Evolutionary conservation across 2,329 filamentous ascomycete species (phyloP).

Genomic region (Hirsutella thompsonii): DNA sequence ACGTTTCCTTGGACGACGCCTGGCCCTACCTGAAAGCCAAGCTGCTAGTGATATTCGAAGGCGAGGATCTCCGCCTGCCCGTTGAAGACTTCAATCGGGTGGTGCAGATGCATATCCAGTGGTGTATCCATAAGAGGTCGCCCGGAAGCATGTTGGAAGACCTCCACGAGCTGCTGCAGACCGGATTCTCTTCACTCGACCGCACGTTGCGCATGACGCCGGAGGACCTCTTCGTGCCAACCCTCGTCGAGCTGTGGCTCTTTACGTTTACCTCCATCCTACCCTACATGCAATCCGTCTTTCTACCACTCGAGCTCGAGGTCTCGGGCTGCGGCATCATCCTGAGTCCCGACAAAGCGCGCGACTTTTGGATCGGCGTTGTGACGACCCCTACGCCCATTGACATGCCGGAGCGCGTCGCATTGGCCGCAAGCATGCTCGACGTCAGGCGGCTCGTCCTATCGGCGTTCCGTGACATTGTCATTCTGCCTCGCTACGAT

Average conservation of each 20-base stretch:
- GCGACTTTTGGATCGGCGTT: conserved; percentile 80
- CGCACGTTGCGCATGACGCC: conserved; percentile 66
- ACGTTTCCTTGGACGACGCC: conserved; percentile 64
- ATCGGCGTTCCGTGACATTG: conserved; percentile 73
- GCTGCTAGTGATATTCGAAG: conserved; percentile 66
- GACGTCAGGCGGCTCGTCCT: conserved; percentile 85
- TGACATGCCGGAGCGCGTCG: conserved; percentile 27
- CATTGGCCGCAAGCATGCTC: conserved; percentile 41
- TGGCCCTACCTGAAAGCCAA: conserved; percentile 72
- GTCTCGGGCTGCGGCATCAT: conserved; percentile 75
- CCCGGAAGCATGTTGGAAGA: conserved; percentile 65
- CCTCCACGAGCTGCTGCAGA: conserved; percentile 58
- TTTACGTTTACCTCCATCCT: conserved; percentile 82
- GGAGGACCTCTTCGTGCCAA: conserved; percentile 80
- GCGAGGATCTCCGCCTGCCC: conserved; percentile 65
- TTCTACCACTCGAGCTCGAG: conserved; percentile 84
- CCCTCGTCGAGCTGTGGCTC: conserved; percentile 88
- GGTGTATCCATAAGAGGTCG: conserved; percentile 60
- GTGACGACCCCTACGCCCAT: conserved; percentile 26
- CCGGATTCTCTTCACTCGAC: conserved; percentile 77
- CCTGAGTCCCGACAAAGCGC: conserved; percentile 64
- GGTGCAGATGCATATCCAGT: conserved; percentile 66
- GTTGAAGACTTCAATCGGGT: conserved; percentile 75
- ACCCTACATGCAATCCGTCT: conserved; percentile 90
- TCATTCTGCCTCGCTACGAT: conserved; percentile 83